A percentile compares a stretch with the other conserved stretches of the same genome.
Evolutionary conservation across 1,139 yeast species (phyloP).

Genomic region (Diutina catenulata): DNA sequence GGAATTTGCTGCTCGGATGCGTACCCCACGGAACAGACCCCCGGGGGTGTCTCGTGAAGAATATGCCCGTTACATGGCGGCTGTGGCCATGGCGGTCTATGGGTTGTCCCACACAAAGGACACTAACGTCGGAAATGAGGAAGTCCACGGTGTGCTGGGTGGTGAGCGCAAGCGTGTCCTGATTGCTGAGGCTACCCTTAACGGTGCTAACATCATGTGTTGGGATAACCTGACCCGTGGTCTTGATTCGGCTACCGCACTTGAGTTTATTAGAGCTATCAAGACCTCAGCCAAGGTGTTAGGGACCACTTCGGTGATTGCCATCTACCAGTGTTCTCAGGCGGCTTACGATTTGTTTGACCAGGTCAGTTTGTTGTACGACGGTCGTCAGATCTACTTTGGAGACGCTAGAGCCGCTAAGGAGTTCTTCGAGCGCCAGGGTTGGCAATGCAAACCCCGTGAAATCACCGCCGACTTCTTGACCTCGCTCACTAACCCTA

Average conservation of each 20-base stretch:
- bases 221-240: slow-evolving; percentile 61
- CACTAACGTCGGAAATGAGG: slow-evolving; percentile 28
- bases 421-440: slow-evolving; percentile 15
- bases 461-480: slow-evolving; percentile 63
- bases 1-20: slow-evolving; percentile 5
- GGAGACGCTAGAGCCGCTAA: slow-evolving; percentile 15
- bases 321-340: slow-evolving; percentile 20
- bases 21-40: slow-evolving; percentile 6
- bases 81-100: slow-evolving; percentile 7
- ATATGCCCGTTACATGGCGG: slow-evolving; percentile 6
- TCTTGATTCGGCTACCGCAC: slow-evolving; percentile 47
- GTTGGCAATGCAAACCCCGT: slow-evolving; percentile 33
- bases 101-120: slow-evolving; percentile 9
- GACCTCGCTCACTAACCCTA: slow-evolving; percentile 68
- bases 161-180: slow-evolving; percentile 36
- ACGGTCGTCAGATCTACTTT: slow-evolving; percentile 17
- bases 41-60: slow-evolving; percentile 5
- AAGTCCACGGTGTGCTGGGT: slow-evolving; percentile 29
- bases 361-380: slow-evolving; percentile 16
- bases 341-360: slow-evolving; percentile 19
- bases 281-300: slow-evolving; percentile 16
- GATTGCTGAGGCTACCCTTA: slow-evolving; percentile 28
- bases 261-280: slow-evolving; percentile 17
- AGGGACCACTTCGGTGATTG: slow-evolving; percentile 17
- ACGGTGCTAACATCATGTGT: slow-evolving; percentile 32